Base-by-base conservation (phyloP, 306 rosid species). In the Acacia acuminata region DNA sequence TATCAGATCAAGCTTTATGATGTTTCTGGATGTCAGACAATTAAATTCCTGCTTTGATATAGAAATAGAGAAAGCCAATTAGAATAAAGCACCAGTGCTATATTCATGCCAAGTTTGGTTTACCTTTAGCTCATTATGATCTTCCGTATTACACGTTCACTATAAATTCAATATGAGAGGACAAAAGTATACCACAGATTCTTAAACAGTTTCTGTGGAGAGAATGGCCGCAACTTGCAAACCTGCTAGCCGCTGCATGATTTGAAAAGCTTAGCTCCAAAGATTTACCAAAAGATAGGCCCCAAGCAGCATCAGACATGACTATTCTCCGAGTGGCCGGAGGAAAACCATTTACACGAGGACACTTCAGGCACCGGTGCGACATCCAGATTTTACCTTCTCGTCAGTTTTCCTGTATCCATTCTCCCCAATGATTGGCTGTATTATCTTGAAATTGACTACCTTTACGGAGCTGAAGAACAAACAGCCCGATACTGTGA, bases 311-410 rank as follows among this genome's bases (percentile, higher is more conserved):
- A n/a, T n/a, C 96, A 51, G 97, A 93, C 97, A 93, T 93, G 43
- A 93, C 89, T 55, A 93, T 85, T 84, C 97, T 93, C 36, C 80
- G 88, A 75, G 97, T 93, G 84, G 97, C 93, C 25, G 94, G 96
- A 84, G 97, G 97, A 74, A 91, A 93, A 83, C 97, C 94, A 85
- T 86, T 86, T 82, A 80, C 83, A 69, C 97, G 92, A 76, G 94
- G 97, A 84, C 97, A 93, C 82, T 82, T 90, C 82, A 93, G 82
- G 93, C 97, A 93, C 83, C 97, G 82, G 81, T 93, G 97, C 97
- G 96, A 93, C 97, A 93, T 93, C 97, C 97, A 93, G 81, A 93
- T 93, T 86, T 93, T 93, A 36, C 92, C 97, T 75, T 91, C 94
- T 71, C 83, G 85, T 78, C 30, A 27, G 30, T 27, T 27, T 0